A percentile compares a stretch with the other conserved stretches of the same genome.
phyloP scores from a whole-genome alignment of 2,329 filamentous ascomycete species.

The Trichophyton rubrum region DNA sequence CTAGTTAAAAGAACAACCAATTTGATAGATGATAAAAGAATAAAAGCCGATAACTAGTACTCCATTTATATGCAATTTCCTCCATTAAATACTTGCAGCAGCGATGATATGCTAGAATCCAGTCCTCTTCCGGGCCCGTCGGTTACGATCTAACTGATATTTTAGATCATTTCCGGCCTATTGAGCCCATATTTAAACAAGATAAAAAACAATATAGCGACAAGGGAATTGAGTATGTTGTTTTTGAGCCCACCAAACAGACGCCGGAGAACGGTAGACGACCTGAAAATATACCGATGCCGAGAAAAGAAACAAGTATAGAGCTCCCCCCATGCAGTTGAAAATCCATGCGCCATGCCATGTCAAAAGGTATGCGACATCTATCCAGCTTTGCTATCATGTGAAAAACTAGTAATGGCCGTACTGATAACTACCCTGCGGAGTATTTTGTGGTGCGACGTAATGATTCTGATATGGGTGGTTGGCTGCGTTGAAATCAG shows the following conservation, averaged over 20 bases:
- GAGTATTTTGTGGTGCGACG: constrained; percentile 51
- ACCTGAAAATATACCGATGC: background rate
- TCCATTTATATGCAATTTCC: background rate
- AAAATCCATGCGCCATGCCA: background rate
- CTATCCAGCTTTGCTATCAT: background rate
- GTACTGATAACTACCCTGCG: constrained; percentile 20
- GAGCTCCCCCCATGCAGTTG: background rate
- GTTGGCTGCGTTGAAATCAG: constrained; percentile 64
- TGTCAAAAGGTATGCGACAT: background rate
- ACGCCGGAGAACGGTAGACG: background rate
- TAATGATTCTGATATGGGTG: constrained; percentile 76
- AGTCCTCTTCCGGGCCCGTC: background rate
- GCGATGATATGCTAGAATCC: background rate
- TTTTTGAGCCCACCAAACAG: background rate
- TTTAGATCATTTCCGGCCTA: background rate
- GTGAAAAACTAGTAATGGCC: constrained; percentile 8
- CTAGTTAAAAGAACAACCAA: too few species aligned
- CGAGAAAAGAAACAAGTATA: background rate
- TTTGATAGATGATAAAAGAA: background rate
- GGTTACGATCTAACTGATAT: background rate
- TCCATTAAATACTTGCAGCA: background rate
- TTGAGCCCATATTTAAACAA: too few species aligned
- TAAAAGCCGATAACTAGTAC: background rate
- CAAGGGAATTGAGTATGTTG: background rate
- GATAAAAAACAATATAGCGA: background rate